Conservation (phyloP, 352 stramenopile genomes). For the Pythium dissotocum region DNA sequence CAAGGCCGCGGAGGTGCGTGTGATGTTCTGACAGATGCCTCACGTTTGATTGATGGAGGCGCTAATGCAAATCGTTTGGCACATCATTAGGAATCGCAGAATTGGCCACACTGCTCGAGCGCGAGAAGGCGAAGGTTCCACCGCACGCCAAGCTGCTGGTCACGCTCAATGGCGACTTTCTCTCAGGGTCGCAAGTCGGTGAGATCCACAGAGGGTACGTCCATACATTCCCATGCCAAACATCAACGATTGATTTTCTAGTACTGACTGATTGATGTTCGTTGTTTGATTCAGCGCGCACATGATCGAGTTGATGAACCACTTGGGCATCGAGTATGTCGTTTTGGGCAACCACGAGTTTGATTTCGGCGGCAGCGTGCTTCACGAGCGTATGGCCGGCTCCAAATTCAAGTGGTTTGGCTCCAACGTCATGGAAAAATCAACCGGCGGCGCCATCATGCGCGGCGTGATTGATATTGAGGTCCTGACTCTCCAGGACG, state of each 20-base stretch:
- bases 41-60: neutral
- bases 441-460: conserved; percentile 25
- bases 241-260: neutral
- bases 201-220: conserved; percentile 67
- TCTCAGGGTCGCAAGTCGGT: conserved; percentile 65
- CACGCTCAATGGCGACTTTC: conserved; percentile 79
- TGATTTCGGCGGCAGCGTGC: conserved; percentile 59
- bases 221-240: neutral
- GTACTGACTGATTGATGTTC: conserved; percentile 6
- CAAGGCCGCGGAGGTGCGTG: conserved; percentile 49
- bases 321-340: conserved; percentile 69
- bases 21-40: neutral
- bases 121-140: conserved; percentile 42
- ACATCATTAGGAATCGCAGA: conserved; percentile 42
- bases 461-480: conserved; percentile 44
- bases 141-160: conserved; percentile 57
- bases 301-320: conserved; percentile 81
- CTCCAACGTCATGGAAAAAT: conserved; percentile 61
- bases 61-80: neutral
- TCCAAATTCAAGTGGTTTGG: conserved; percentile 77
- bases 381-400: conserved; percentile 53
- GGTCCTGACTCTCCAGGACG: conserved; percentile 47
- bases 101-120: conserved; percentile 61
- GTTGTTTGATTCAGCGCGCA: conserved; percentile 38
- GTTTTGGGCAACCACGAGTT: conserved; percentile 85